A percentile compares a stretch with the other conserved stretches of the same genome.
Conservation (phyloP, 805 yeast genomes). For the Candida ficus region DNA sequence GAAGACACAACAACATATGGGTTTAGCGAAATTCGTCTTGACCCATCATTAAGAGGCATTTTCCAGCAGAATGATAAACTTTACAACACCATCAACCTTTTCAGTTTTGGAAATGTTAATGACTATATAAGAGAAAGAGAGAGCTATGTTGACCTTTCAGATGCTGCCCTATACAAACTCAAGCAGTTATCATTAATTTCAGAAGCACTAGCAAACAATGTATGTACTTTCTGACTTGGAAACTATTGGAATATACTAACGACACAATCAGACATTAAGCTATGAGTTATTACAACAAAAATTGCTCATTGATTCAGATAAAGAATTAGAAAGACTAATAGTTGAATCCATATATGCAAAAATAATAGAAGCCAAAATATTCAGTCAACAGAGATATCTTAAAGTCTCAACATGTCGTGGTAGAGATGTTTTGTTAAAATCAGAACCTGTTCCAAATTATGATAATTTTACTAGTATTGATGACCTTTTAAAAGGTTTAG, state of each 20-base stretch:
- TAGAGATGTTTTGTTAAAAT: conserved; percentile 18
- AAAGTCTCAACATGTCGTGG: conserved; percentile 19
- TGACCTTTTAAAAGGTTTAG: conserved; percentile 13
- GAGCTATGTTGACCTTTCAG: conserved; percentile 13
- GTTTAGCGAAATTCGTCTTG: conserved; percentile 20
- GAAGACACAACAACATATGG: conserved; percentile 21
- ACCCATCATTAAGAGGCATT: neutral
- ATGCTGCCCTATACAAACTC: conserved; percentile 15
- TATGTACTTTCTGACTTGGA: neutral
- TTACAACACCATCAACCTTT: conserved; percentile 19
- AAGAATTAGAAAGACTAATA: conserved; percentile 18
- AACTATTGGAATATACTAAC: neutral
- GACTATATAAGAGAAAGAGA: conserved; percentile 12
- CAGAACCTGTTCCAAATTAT: conserved; percentile 8
- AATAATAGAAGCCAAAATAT: conserved; percentile 18
- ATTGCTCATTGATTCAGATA: conserved; percentile 5
- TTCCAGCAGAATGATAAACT: conserved; percentile 9
- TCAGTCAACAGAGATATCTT: conserved; percentile 15
- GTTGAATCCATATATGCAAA: conserved; percentile 17
- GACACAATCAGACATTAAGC: conserved; percentile 1
- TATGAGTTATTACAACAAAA: conserved; percentile 13
- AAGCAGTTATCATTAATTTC: conserved; percentile 18
- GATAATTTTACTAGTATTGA: conserved; percentile 1
- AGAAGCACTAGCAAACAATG: conserved; percentile 15
- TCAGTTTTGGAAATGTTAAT: conserved; percentile 21